Conservation (phyloP, 2,329 filamentous ascomycete genomes). For the Lomentospora prolificans region DNA sequence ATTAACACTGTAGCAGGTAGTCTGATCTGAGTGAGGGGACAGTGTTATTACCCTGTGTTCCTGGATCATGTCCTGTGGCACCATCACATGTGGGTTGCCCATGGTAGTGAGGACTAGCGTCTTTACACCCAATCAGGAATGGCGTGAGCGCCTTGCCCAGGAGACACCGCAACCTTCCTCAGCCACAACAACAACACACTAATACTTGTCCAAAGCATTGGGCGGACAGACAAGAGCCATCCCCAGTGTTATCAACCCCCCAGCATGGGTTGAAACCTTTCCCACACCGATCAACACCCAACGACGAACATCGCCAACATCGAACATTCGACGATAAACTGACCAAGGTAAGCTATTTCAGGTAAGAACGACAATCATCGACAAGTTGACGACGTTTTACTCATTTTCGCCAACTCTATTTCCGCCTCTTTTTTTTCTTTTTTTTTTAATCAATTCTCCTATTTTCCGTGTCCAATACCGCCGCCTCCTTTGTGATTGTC, state of each 20-base stretch:
- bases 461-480: background rate
- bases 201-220: no score
- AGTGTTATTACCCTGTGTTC: background rate
- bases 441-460: no score
- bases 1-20: background rate
- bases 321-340: background rate
- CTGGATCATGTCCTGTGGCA: background rate
- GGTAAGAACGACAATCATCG: constrained; percentile 3
- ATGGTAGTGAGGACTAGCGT: constrained; percentile 1
- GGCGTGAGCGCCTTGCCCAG: background rate
- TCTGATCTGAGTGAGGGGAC: background rate
- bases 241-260: background rate
- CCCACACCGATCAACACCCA: background rate
- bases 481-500: background rate
- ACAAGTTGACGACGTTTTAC: background rate
- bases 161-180: constrained; percentile 5
- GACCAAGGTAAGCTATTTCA: constrained; percentile 1
- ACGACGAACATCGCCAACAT: constrained; percentile 4
- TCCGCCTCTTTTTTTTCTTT: background rate
- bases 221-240: no score
- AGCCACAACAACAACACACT: constrained; percentile 7
- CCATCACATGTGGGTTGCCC: constrained; percentile 7
- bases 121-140: constrained; percentile 3
- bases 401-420: background rate
- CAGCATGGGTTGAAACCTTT: constrained; percentile 1